Conservation (phyloP, 2,329 filamentous ascomycete species). For the Diaporthe ampelina region DNA sequence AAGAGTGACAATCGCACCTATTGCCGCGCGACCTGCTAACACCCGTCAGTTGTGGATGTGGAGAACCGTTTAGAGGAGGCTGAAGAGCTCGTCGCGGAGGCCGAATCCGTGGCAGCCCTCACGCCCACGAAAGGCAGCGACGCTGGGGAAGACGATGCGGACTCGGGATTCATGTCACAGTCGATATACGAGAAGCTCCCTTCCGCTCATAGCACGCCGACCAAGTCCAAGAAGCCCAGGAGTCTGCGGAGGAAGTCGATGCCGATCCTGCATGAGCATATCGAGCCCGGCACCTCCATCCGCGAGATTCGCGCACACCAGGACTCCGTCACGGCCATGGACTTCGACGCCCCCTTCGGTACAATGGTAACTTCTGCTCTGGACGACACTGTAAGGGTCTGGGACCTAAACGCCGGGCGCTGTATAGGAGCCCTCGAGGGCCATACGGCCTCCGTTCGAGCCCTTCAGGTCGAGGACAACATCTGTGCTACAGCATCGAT, state of each 20-base stretch:
- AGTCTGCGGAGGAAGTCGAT: conserved; percentile 83
- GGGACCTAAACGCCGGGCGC: conserved; percentile 94
- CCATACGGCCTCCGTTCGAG: conserved; percentile 92
- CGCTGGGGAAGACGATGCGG: conserved; percentile 64
- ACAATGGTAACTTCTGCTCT: conserved; percentile 92
- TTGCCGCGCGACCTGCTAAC: conserved; percentile 49
- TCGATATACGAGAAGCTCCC: conserved; percentile 97
- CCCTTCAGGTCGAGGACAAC: conserved; percentile 95
- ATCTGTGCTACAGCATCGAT: conserved; percentile 94
- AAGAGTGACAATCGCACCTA: conserved; percentile 54
- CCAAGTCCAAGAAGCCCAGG: conserved; percentile 66
- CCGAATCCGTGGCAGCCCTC: conserved; percentile 67
- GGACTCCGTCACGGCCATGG: conserved; percentile 88
- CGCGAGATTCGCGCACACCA: conserved; percentile 90
- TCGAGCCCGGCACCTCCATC: conserved; percentile 89
- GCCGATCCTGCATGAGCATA: conserved; percentile 95
- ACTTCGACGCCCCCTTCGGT: conserved; percentile 98
- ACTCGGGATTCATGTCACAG: conserved; percentile 89
- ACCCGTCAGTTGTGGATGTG: conserved; percentile 70
- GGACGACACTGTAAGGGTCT: conserved; percentile 94
- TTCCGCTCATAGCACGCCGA: conserved; percentile 61
- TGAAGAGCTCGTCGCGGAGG: conserved; percentile 71
- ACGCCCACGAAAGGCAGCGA: conserved; percentile 61
- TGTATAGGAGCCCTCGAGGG: conserved; percentile 94
- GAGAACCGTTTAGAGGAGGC: conserved; percentile 74